Evolutionary conservation across 345 rosid genomes (phyloP), one percentile per base, ranked within the genome.

Genomic region (Camelina laxa): DNA sequence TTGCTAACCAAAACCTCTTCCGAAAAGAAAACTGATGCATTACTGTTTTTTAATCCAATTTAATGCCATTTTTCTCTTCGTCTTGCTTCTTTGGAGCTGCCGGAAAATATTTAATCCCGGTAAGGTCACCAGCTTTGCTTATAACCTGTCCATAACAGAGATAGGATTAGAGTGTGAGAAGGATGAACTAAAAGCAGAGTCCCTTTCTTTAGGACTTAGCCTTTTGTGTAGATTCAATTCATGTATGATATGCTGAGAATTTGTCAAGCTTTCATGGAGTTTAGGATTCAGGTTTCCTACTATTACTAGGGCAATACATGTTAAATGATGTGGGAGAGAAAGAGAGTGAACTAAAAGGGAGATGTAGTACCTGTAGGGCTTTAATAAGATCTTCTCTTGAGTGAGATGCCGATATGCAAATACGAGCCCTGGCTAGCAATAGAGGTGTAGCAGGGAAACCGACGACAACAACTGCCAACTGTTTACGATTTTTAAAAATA

Each of bases 51-150:
- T 61, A 83, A 38, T 83, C 86, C 53, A 69, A 36, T 68, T 83
- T 83, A 53, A 75, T 76, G 21, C 17, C 33, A 31, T 39, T 16
- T 68, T 71, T 79, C 54, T 79, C 79, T 56, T 68, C 71, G 31
- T 80, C 79, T 68, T 75, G 88, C 84, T 90, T 89, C 13, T 79
- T 53, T 36, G 92, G 87, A 60, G 87, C 97, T 14, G 88, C 88
- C 0, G 93, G 97, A 79, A 90, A 89, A 84, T 90, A 92, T 78
- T 92, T 92, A 60, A 89, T 87, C 65, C 96, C 94, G 17, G 89
- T 87, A 19, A 88, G 80, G 41, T 92, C 97, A 60, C 96, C 96
- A 44, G 86, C 97, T 56, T 65, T 66, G 77, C 93, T 88, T 69
- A 92, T 85, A 41, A 88, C 93, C 97, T 92, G 86, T 53, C 61